Evolutionary conservation across 2,329 filamentous ascomycete genomes (phyloP), one percentile per base, ranked within the genome.

Genomic region (Ploettnerulaceae sp.): DNA sequence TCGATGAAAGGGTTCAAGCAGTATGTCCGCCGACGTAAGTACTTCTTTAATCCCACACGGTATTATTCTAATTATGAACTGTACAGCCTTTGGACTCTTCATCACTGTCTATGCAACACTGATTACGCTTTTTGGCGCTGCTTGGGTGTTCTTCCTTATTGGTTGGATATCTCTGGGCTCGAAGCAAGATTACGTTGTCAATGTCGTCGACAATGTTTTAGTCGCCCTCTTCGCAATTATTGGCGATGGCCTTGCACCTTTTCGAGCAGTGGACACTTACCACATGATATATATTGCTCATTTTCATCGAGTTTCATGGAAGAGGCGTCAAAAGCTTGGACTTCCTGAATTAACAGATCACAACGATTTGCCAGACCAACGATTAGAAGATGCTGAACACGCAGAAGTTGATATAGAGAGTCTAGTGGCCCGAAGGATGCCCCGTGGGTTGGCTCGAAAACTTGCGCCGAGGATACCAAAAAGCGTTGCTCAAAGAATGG

Each of bases 71-170:
- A 50, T 18, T 8, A 33, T 24, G 5, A 8, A 14, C 7, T 37
- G 4, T 33, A 21, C 47, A 79, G 75, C 88, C 1, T 71, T 94
- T 28, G 88, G 88, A 1, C 86, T 93, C 61, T 75, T 89, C 47
- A 84, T 94, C 46, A 91, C 86, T 0, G 68, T 94, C 4, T 94
- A 94, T 64, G 88, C 86, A 7, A 82, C 78, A 0, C 72, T 90
- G n/a, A 89, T 94, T 56, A 93, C 87, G 0, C 71, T 90, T 0
- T 94, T 93, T 56, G 88, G 88, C 58, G 73, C 90, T 6, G 86
- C 86, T 0, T 94, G 88, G 88, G 88, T 94, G 1, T 74, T 94
- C 22, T 91, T 91, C 68, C 72, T 94, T 46, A 94, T 94, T 63
- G 86, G 83, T 71, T 94, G 88, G 88, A 88, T 93, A 61, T 89